Evolutionary conservation across 371 early-diverging fungal genomes (phyloP), one percentile per base, ranked within the genome.

Genomic region (Rhizopus arrhizus): DNA sequence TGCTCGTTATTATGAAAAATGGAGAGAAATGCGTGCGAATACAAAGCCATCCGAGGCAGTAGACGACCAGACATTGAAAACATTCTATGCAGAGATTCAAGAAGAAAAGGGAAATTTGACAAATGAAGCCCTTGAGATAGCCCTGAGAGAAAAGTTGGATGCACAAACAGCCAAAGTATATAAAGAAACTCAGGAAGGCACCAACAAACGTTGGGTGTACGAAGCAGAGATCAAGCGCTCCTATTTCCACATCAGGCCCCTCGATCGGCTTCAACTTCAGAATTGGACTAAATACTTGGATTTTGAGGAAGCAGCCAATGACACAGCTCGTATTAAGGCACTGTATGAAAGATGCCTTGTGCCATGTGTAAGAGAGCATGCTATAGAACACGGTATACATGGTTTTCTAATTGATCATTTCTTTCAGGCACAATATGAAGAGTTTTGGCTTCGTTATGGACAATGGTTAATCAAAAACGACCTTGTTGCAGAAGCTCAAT

Each of bases 211-310:
- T 13, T 81, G 82, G 82, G 69, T 75, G 4, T 81, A 75, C 46
- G 82, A 81, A 59, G 75, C 77, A 12, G 82, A 81, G 67, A 89
- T 90, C 61, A 88, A 88, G 65, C 78, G 90, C 29, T 77, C 89
- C 12, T 90, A 90, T 69, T 89, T 90, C 68, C 90, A 90, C 66
- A 84, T 90, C 15, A 90, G 88, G 50, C 87, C 89, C 1, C 73
- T 90, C 59, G 90, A 90, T 64, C 72, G 82, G 53, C 72, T 74
- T 8, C 89, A 89, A 61, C 66, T 90, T 5, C 63, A 63, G 31
- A 88, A 87, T 56, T 90, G 90, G 90, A 70, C 84, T 31, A 72
- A 77, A 58, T 90, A 89, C 51, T 78, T 90, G 36, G 87, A 86
- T 59, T 90, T 87, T 73, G 88, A 89, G 50, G 89, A 90, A 55